Base-by-base conservation (phyloP, 2,329 filamentous ascomycete species). In the Cladosporium sp. region DNA sequence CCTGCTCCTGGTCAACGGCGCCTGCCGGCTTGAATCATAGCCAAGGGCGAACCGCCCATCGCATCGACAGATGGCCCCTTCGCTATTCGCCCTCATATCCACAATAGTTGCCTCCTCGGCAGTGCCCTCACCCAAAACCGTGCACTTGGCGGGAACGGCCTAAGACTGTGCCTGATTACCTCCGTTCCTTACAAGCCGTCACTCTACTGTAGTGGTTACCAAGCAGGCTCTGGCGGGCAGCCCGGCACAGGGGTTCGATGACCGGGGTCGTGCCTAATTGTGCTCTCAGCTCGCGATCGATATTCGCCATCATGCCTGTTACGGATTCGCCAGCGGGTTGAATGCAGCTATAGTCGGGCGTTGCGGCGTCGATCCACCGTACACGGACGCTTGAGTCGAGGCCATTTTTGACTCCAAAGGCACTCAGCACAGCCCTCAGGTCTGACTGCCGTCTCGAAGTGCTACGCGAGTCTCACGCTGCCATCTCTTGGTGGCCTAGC, bases 231-330 rank as follows among this genome's bases (percentile, higher is more conserved):
- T 7, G 28, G 28, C 17, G 45, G 28, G n/a, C n/a, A 54, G 51
- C 12, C 15, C 28, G 51, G 28, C 25, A 44, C 52, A 47, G 28
- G 52, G 52, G 52, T 24, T 47, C n/a, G 6, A 1, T 44, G 52
- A 47, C 52, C 40, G 39, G 52, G 52, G 12, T 47, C 32, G 15
- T 55, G 44, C 52, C 52, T 55, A 55, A 47, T 55, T 44, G 51
- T 44, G 25, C 39, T 12, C 37, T 44, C 51, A 44, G 19, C 37
- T 37, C 40, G 40, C 52, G 40, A 47, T 37, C 25, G 28, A 45
- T 40, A 32, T 28, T 44, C n/a, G 28, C 40, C 40, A 12, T 47
- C 34, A 40, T 45, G 25, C 52, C 40, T 25, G 13, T 36, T 55
- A 17, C n/a, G 52, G 52, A 55, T 25, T 9, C n/a, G 12, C 19